Conservation (phyloP, 1,284 basidiomycete species). For the Rugosomyces carneus region DNA sequence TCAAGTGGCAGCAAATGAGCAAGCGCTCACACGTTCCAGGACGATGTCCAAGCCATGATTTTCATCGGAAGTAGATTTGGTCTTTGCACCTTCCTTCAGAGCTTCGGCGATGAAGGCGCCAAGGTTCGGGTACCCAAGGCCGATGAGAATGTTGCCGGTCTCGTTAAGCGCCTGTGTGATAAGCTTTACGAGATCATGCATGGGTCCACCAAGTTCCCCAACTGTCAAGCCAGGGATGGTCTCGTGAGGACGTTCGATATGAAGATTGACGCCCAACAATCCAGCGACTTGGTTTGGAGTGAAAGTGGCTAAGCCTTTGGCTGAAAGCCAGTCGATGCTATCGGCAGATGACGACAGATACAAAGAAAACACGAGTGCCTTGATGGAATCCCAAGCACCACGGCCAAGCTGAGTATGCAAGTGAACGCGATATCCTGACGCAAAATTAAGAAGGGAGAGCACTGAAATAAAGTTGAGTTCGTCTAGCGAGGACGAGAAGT, state of each 20-base stretch:
- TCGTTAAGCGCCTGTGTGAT: conserved; percentile 62
- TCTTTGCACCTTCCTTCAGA: conserved; percentile 49
- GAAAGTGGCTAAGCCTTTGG: conserved; percentile 56
- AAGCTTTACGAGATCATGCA: conserved; percentile 68
- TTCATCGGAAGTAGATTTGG: conserved; percentile 24
- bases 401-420: conserved; percentile 64
- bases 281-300: conserved; percentile 57
- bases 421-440: conserved; percentile 68
- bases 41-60: conserved; percentile 48
- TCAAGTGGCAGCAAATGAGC: not conserved
- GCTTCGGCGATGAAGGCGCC: conserved; percentile 70
- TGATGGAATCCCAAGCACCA: conserved; percentile 77
- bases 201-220: conserved; percentile 68
- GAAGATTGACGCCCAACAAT: conserved; percentile 61
- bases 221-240: conserved; percentile 65
- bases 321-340: conserved; percentile 58
- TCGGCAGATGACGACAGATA: conserved; percentile 59
- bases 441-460: conserved; percentile 75
- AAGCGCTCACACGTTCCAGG: conserved; percentile 53
- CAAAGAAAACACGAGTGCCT: conserved; percentile 63
- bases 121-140: conserved; percentile 60
- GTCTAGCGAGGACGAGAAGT: conserved; percentile 61
- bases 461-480: conserved; percentile 73
- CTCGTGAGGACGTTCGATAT: conserved; percentile 68
- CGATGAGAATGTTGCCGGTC: conserved; percentile 63